Conservation (phyloP, 2,329 filamentous ascomycete genomes). For the Chalara sp. region DNA sequence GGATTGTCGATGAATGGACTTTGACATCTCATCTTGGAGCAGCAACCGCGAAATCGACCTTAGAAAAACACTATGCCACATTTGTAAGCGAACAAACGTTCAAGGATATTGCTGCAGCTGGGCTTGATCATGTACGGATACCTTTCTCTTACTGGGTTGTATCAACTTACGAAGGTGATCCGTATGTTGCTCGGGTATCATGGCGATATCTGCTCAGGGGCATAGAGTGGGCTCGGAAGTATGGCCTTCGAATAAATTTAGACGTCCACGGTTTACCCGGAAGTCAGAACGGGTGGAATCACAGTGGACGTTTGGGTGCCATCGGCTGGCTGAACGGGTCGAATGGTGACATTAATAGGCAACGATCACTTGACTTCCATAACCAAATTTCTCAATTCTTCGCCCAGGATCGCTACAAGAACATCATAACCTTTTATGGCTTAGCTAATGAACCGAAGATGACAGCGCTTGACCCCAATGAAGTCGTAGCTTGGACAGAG, state of each 20-base stretch:
- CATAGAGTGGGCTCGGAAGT: conserved; percentile 90
- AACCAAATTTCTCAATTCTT: conserved; percentile 87
- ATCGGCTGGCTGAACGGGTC: conserved; percentile 92
- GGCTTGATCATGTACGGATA: conserved; percentile 94
- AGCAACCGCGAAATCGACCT: conserved; percentile 50
- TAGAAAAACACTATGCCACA: conserved; percentile 88
- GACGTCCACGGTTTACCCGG: conserved; percentile 90
- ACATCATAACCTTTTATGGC: conserved; percentile 88
- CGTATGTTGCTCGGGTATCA: conserved; percentile 77
- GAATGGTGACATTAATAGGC: conserved; percentile 68
- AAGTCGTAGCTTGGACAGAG: conserved; percentile 74
- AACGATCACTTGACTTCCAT: conserved; percentile 82
- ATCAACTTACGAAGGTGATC: conserved; percentile 74
- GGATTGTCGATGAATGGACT: conserved; percentile 84
- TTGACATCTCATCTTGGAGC: conserved; percentile 65
- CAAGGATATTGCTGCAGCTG: conserved; percentile 74
- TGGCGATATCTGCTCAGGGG: conserved; percentile 91
- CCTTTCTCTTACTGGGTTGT: conserved; percentile 95
- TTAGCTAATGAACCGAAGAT: conserved; percentile 92
- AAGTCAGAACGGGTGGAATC: conserved; percentile 97
- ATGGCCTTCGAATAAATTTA: conserved; percentile 86
- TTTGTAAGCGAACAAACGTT: conserved; percentile 86
- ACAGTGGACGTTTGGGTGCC: conserved; percentile 73
- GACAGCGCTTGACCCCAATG: conserved; percentile 56
- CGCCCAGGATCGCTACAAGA: conserved; percentile 84